Base-by-base conservation (phyloP, 1,284 basidiomycete genomes). In the Sporisorium sorghi region DNA sequence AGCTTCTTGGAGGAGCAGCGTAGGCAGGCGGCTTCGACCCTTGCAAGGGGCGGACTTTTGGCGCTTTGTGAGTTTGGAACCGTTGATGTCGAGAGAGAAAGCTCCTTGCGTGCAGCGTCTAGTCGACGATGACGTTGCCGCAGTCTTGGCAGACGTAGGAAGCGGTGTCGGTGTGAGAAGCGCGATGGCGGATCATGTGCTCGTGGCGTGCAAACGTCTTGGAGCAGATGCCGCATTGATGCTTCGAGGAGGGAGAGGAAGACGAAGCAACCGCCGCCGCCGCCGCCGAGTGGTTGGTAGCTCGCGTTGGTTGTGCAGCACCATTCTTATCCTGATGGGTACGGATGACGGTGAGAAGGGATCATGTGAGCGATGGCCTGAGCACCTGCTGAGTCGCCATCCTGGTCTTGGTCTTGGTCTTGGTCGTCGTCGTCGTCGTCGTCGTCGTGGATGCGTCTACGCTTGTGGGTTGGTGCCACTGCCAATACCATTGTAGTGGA, bases 141-240 rank as follows among this genome's bases (percentile, higher is more conserved):
- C 62, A 65, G 8, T 58, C 51, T 26, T 53, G 28, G 62, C 62
- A 65, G 1, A 39, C 15, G 37, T 48, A 54, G 9, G 62, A 50
- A 28, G 56, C 50, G 9, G 49, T 5, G 35, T 58, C 46, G 39
- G 55, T 54, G 39, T 65, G 62, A 12, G 62, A 58, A 6, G 55
- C 56, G n/a, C 52, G 62, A 32, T 65, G 62, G 35, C 62, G 62
- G 10, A 58, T 39, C 55, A 65, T 49, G 50, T 65, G 62, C 51
- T 65, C 62, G 39, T 58, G 56, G 5, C 62, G 55, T 14, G 50
- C 50, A 43, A 65, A 65, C 1, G 43, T 53, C 33, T 65, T 65
- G 19, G 23, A 39, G 56, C 62, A 65, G 12, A 50, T 46, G 35
- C 50, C 52, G 32, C 62, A 65, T 5, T 26, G 43, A 37, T 65